Evolutionary conservation across 176 grass and related monocot genomes (phyloP).

Genomic region (Oryza australiensis): DNA sequence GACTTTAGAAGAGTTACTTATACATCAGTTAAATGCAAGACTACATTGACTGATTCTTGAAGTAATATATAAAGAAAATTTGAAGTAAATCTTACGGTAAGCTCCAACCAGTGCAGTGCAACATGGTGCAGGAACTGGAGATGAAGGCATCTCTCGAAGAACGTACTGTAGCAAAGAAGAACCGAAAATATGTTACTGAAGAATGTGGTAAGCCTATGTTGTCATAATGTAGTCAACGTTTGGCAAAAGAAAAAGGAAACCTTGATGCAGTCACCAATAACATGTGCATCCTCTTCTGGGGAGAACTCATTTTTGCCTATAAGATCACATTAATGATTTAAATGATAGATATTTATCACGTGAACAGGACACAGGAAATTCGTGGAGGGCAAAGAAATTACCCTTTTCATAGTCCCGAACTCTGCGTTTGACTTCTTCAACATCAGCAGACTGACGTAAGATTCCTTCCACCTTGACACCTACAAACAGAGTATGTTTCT

Average conservation of each 20-base stretch:
- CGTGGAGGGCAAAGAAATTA: slow-evolving; percentile 35
- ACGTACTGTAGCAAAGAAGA: slow-evolving; percentile 68
- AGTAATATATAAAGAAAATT: slow-evolving; percentile 36
- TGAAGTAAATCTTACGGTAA: slow-evolving; percentile 64
- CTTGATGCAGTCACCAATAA: slow-evolving; percentile 99
- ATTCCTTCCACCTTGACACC: slow-evolving; percentile 97
- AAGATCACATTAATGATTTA: slow-evolving; percentile 44
- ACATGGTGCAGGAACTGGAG: slow-evolving; percentile 82
- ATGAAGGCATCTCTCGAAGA: slow-evolving; percentile 87
- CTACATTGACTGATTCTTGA: neutral
- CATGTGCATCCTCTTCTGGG: slow-evolving; percentile 93
- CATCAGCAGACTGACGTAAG: slow-evolving; percentile 96
- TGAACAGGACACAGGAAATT: slow-evolving; percentile 16
- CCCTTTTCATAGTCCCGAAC: slow-evolving; percentile 92
- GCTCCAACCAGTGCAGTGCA: slow-evolving; percentile 84
- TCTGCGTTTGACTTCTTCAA: slow-evolving; percentile 98
- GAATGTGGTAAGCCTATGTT: slow-evolving; percentile 15
- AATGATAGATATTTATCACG: slow-evolving; percentile 4
- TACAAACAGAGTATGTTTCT: slow-evolving; percentile 39
- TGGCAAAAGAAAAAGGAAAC: slow-evolving; percentile 51
- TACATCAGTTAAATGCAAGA: slow-evolving; percentile 30
- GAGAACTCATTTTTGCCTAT: slow-evolving; percentile 90
- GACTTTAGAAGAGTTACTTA: slow-evolving; percentile 27
- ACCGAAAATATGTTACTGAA: slow-evolving; percentile 33
- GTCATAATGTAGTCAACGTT: neutral